These are phyloP conservation scores for Neonectria neomacrospora DNA, from an alignment of 2,329 filamentous ascomycete species.

Conservation along the genomic window DNA sequence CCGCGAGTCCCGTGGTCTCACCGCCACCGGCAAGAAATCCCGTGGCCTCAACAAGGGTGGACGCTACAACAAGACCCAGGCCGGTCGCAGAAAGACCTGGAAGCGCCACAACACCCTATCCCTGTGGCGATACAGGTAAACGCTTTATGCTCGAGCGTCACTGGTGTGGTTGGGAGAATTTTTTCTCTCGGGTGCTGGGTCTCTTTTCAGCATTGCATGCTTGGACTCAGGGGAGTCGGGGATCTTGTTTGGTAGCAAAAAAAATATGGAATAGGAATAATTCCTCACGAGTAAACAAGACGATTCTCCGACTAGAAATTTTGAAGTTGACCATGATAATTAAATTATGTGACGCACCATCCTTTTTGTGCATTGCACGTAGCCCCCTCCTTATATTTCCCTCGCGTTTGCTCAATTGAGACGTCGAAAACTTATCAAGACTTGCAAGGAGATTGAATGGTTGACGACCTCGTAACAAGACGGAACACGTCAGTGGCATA, in stretches of 20 bases:
- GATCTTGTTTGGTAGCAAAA: constrained; percentile 47
- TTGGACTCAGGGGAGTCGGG: constrained; percentile 48
- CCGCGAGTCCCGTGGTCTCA: constrained; percentile 97
- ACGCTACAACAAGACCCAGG: constrained; percentile 97
- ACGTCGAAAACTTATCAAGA: not conserved
- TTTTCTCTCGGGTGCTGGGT: constrained; percentile 42
- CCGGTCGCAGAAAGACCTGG: constrained; percentile 99
- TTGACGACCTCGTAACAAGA: too few relatives aligned
- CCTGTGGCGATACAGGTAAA: constrained; percentile 96
- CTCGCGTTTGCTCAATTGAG: not conserved
- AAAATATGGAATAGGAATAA: constrained; percentile 48
- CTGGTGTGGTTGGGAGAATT: constrained; percentile 34
- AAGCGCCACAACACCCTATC: constrained; percentile 99
- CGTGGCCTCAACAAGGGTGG: constrained; percentile 99
- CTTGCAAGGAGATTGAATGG: not conserved
- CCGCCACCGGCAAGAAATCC: constrained; percentile 98
- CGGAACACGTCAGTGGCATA: not conserved
- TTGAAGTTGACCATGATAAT: constrained; percentile 12
- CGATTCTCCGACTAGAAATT: constrained; percentile 37
- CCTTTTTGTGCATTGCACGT: not conserved
- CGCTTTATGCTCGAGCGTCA: constrained; percentile 33
- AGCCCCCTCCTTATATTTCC: not conserved
- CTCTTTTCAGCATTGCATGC: constrained; percentile 47
- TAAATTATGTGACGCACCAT: too few relatives aligned
- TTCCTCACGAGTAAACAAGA: constrained; percentile 44